These are phyloP conservation scores for Trichoderma asperelloides DNA, from an alignment of 495 filamentous ascomycete species.

Conservation along the genomic window DNA sequence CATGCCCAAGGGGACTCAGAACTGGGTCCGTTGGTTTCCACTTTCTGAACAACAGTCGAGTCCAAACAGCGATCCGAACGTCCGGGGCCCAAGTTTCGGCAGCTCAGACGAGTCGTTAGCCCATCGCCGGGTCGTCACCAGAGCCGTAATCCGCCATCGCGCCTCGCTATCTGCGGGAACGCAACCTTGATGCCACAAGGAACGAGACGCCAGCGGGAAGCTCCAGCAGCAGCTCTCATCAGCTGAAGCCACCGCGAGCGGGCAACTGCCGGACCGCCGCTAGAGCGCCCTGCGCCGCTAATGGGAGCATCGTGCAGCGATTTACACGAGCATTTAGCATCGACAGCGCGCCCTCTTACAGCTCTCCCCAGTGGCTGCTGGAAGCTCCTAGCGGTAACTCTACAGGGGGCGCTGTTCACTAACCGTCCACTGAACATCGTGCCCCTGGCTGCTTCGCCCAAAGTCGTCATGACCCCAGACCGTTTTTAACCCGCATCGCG, in stretches of 20 bases:
- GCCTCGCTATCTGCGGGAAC: background rate
- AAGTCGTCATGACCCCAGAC: slow-evolving; percentile 4
- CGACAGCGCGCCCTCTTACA: too few relatives aligned
- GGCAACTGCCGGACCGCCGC: background rate
- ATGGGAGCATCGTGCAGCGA: background rate
- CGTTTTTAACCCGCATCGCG: background rate
- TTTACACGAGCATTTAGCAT: background rate
- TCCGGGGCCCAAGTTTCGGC: background rate
- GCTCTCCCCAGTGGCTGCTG: background rate
- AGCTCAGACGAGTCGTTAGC: too few relatives aligned
- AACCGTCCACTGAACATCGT: background rate
- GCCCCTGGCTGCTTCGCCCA: background rate
- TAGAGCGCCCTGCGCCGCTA: background rate
- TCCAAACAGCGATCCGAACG: background rate
- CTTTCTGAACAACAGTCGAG: background rate
- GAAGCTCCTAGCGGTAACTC: background rate
- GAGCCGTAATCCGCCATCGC: background rate
- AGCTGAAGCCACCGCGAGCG: background rate
- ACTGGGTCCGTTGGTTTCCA: background rate
- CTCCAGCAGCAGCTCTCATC: background rate
- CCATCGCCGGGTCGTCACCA: background rate
- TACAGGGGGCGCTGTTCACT: background rate
- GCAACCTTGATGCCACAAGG: background rate
- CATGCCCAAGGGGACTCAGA: background rate
- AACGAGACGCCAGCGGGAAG: background rate